A percentile compares a stretch with the other conserved stretches of the same genome.
Conservation (phyloP, 805 yeast genomes). For the Danielia reshetovae region DNA sequence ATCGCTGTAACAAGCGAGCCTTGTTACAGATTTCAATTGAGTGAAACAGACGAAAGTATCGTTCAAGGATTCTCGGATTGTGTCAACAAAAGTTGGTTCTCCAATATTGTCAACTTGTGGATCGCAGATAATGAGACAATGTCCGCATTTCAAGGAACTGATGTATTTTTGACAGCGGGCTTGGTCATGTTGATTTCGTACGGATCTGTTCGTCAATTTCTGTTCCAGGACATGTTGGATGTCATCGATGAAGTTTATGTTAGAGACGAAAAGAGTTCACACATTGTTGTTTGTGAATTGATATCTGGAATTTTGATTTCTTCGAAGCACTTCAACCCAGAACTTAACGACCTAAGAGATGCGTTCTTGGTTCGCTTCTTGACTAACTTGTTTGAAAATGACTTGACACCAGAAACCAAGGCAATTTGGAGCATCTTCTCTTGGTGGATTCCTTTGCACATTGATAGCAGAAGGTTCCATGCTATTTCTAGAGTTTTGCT, state of each 20-base stretch:
- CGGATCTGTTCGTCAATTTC: constrained; percentile 39
- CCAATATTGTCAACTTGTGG: constrained; percentile 45
- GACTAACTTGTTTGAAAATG: constrained; percentile 44
- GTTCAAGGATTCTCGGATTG: constrained; percentile 40
- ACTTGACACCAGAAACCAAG: constrained; percentile 68
- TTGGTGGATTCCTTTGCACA: constrained; percentile 67
- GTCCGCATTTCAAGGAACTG: constrained; percentile 61
- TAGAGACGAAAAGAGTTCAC: constrained; percentile 67
- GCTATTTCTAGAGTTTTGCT: constrained; percentile 44
- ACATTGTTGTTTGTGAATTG: constrained; percentile 71
- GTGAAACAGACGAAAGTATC: constrained; percentile 38
- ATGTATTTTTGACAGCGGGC: constrained; percentile 54
- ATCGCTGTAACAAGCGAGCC: constrained; percentile 40
- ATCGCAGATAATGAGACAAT: constrained; percentile 66
- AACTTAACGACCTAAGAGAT: constrained; percentile 39
- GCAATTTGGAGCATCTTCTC: constrained; percentile 73
- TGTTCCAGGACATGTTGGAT: constrained; percentile 49
- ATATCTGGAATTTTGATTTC: constrained; percentile 59
- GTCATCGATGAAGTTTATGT: constrained; percentile 50
- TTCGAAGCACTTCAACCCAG: constrained; percentile 38
- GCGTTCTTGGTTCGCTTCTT: constrained; percentile 43
- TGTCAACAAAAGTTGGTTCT: constrained; percentile 59
- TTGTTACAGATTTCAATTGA: constrained; percentile 26
- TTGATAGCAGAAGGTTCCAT: constrained; percentile 66
- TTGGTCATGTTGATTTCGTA: constrained; percentile 47